phyloP scores from a whole-genome alignment of 2,329 filamentous ascomycete genomes.

The Elsinoe necatrix region DNA sequence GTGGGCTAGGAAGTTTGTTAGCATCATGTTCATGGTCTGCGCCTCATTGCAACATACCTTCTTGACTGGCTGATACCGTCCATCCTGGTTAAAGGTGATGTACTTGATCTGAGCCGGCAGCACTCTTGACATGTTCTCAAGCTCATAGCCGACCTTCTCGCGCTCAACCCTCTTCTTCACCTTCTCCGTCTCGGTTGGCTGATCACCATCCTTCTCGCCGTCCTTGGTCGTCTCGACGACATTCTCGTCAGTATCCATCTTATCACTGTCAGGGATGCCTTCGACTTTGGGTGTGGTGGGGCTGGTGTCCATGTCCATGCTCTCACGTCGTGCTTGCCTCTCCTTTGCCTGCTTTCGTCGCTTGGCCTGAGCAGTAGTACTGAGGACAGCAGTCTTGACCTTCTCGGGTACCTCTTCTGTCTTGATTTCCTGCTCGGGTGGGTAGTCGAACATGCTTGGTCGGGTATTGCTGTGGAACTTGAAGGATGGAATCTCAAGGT shows the following conservation, averaged over 20 bases:
- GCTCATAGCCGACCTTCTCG: constrained; percentile 92
- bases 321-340: constrained; percentile 77
- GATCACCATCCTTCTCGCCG: constrained; percentile 41
- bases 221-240: constrained; percentile 33
- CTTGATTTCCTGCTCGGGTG: constrained; percentile 93
- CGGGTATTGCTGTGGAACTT: constrained; percentile 93
- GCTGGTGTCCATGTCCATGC: constrained; percentile 85
- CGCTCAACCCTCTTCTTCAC: constrained; percentile 86
- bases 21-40: constrained; percentile 22
- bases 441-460: constrained; percentile 95
- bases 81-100: constrained; percentile 77
- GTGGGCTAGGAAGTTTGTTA: constrained; percentile 63
- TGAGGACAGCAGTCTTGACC: constrained; percentile 90
- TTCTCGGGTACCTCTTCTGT: constrained; percentile 85
- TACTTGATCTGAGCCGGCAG: constrained; percentile 90
- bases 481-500: constrained; percentile 86
- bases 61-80: constrained; percentile 83
- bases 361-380: constrained; percentile 94
- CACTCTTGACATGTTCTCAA: constrained; percentile 95
- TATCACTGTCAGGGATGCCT: constrained; percentile 53
- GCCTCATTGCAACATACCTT: constrained; percentile 51
- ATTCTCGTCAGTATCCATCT: constrained; percentile 65
- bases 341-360: constrained; percentile 91
- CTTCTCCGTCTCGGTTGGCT: constrained; percentile 44
- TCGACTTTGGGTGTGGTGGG: constrained; percentile 63